Conservation (phyloP, 2,329 filamentous ascomycete genomes). For the Akanthomyces uredinophilus region DNA sequence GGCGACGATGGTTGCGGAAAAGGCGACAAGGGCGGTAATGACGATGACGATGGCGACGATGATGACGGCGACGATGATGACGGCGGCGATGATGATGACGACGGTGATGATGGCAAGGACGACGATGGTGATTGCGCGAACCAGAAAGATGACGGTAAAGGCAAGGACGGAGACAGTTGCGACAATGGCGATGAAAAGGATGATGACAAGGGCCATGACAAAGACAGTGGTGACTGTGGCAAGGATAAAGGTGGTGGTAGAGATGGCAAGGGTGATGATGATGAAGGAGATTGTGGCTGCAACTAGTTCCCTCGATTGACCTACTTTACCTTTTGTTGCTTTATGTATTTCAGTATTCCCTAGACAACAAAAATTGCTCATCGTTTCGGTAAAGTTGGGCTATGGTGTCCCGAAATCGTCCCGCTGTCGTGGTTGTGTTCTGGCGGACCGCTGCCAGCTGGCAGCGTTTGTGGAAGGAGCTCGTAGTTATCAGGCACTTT, state of each 20-base stretch:
- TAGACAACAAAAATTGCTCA: background rate
- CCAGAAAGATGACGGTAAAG: background rate
- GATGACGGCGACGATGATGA: background rate
- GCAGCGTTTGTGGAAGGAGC: constrained; percentile 1
- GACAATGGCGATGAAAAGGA: background rate
- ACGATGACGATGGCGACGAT: background rate
- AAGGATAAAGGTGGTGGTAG: background rate
- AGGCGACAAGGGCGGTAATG: background rate
- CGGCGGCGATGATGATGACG: background rate
- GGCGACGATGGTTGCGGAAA: background rate
- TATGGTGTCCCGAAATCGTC: too few relatives aligned
- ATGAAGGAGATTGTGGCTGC: constrained; percentile 13
- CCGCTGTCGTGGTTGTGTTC: background rate
- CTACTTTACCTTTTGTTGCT: background rate
- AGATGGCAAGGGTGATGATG: background rate
- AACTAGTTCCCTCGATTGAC: background rate
- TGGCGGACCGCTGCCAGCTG: background rate
- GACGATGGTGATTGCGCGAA: background rate
- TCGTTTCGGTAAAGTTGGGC: background rate
- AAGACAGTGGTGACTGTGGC: background rate
- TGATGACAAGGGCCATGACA: background rate
- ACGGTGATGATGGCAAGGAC: background rate
- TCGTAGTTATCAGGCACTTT: background rate
- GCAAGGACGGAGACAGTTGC: background rate
- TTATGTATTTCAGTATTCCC: background rate